phyloP scores from a whole-genome alignment of 345 rosid genomes.

The Camelina sativa region DNA sequence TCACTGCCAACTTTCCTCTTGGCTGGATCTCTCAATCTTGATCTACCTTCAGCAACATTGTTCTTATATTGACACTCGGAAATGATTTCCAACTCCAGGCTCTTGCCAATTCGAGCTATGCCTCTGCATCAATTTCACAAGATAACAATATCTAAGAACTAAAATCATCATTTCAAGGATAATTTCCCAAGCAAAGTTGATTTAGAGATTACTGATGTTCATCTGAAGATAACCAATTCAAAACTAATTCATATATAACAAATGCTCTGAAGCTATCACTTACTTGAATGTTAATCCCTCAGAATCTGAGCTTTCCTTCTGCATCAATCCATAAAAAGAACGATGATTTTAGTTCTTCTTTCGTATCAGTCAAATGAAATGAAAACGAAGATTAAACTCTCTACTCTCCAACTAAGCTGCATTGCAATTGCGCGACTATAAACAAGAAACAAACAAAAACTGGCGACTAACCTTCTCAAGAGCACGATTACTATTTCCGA shows the following conservation, averaged over 20 bases:
- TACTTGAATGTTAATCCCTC: constrained; percentile 43
- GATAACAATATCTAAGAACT: not conserved
- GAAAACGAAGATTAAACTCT: constrained; percentile 1
- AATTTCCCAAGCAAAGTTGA: not conserved
- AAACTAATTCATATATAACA: not conserved
- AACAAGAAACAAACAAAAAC: not conserved
- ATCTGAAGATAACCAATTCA: not conserved
- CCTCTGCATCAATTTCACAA: constrained; percentile 34
- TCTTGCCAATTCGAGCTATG: constrained; percentile 29
- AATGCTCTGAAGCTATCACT: constrained; percentile 30
- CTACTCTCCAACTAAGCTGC: constrained; percentile 19
- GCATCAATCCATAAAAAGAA: constrained; percentile 30
- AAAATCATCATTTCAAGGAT: not conserved
- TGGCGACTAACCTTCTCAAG: constrained; percentile 18
- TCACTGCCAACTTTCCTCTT: constrained; percentile 37
- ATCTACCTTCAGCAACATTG: constrained; percentile 7
- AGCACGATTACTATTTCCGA: constrained; percentile 14
- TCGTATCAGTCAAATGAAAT: not conserved
- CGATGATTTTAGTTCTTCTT: not conserved
- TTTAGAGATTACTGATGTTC: not conserved
- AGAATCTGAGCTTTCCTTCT: constrained; percentile 36
- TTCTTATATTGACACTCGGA: constrained; percentile 30
- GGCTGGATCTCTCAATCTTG: constrained; percentile 16
- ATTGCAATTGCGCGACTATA: not conserved
- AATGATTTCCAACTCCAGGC: constrained; percentile 37